phyloP scores from a whole-genome alignment of 2,329 filamentous ascomycete genomes.

The Colletotrichum shisoi region DNA sequence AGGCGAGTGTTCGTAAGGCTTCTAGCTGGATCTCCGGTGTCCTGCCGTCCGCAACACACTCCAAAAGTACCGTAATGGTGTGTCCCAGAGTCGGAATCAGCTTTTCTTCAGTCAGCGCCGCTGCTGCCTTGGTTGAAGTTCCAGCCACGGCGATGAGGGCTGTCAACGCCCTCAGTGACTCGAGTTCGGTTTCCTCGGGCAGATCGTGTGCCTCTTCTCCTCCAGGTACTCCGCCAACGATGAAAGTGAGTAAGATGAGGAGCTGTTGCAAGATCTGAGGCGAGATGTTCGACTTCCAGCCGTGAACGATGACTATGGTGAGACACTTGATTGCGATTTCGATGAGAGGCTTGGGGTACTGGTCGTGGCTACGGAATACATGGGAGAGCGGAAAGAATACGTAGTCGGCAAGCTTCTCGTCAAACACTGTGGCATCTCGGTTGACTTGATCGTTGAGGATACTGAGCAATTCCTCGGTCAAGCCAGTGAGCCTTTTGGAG shows the following conservation, averaged over 20 bases:
- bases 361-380: conserved; percentile 78
- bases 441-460: conserved; percentile 57
- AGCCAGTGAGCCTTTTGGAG: conserved; percentile 55
- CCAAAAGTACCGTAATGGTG: conserved; percentile 79
- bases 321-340: conserved; percentile 82
- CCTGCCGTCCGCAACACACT: conserved; percentile 70
- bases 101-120: conserved; percentile 62
- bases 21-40: conserved; percentile 75
- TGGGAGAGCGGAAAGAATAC: conserved; percentile 92
- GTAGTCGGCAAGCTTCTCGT: conserved; percentile 89
- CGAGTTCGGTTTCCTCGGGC: conserved; percentile 77
- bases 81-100: conserved; percentile 83
- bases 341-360: conserved; percentile 73
- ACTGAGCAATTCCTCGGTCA: conserved; percentile 56
- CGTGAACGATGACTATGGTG: conserved; percentile 74
- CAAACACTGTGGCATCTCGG: conserved; percentile 63
- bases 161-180: conserved; percentile 74
- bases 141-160: conserved; percentile 69
- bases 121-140: conserved; percentile 58
- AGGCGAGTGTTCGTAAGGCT: conserved; percentile 70
- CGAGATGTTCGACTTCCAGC: conserved; percentile 78
- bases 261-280: conserved; percentile 81
- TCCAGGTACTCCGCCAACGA: conserved; percentile 76
- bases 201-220: conserved; percentile 56
- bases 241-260: conserved; percentile 81